phyloP scores from a whole-genome alignment of 345 rosid species.

The Boechera retrofracta region DNA sequence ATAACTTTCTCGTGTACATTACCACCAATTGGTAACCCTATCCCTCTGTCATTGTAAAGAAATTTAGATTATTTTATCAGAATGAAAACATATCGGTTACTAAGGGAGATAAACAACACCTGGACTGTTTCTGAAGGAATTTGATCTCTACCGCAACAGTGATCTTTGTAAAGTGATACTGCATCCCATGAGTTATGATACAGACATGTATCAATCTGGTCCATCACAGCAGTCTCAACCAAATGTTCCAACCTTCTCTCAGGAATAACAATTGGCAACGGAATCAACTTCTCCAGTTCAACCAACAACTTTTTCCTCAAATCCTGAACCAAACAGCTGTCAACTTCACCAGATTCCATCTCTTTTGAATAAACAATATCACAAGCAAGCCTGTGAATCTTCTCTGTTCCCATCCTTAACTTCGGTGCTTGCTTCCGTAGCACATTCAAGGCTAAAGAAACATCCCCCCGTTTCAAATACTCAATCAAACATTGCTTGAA shows the following conservation, averaged over 20 bases:
- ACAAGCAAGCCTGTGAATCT: conserved; percentile 60
- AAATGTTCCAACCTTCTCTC: conserved; percentile 74
- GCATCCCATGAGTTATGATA: conserved; percentile 69
- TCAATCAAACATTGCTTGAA: conserved; percentile 73
- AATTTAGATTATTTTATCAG: background rate
- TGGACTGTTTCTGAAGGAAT: conserved; percentile 83
- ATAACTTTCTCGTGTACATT: background rate
- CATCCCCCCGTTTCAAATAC: conserved; percentile 62
- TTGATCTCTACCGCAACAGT: conserved; percentile 72
- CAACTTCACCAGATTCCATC: conserved; percentile 50
- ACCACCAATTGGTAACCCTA: conserved; percentile 6
- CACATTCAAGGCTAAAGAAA: conserved; percentile 59
- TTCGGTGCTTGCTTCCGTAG: conserved; percentile 62
- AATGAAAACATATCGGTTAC: conserved; percentile 9
- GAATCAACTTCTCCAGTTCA: conserved; percentile 68
- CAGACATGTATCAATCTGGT: conserved; percentile 70
- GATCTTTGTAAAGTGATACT: conserved; percentile 75
- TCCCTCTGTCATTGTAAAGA: background rate
- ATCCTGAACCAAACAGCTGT: conserved; percentile 47
- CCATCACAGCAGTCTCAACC: conserved; percentile 64
- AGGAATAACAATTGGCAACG: conserved; percentile 61
- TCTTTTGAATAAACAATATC: conserved; percentile 56
- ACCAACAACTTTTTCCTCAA: conserved; percentile 57
- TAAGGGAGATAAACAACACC: conserved; percentile 51
- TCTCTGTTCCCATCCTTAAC: conserved; percentile 60